Conservation (phyloP, 208 protist species). For the Eutreptiella sp. region DNA sequence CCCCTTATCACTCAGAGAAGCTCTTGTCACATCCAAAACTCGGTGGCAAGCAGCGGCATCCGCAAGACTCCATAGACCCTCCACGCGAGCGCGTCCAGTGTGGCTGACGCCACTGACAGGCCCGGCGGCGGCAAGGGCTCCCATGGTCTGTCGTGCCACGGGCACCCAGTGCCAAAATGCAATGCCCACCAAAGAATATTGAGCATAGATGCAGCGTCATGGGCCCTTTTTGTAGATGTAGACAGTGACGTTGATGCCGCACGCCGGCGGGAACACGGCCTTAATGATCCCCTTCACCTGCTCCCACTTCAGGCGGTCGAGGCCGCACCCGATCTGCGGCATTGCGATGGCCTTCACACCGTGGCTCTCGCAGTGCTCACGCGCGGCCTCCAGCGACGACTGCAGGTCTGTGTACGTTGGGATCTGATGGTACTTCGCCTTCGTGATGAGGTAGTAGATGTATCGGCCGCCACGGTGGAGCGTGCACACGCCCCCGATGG, state of each 20-base stretch:
- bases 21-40: no score
- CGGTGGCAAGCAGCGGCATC: no score
- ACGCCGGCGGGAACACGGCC: slow-evolving; percentile 19
- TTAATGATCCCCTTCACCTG: slow-evolving; percentile 22
- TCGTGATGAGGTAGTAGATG: slow-evolving; percentile 43
- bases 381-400: slow-evolving; percentile 19
- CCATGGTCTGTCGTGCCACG: no score
- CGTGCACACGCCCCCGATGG: slow-evolving; percentile 14
- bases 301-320: slow-evolving; percentile 34
- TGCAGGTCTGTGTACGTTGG: slow-evolving; percentile 33
- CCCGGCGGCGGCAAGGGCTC: no score
- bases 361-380: slow-evolving; percentile 26
- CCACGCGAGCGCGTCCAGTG: no score
- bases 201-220: no score
- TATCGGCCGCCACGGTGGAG: slow-evolving; percentile 23
- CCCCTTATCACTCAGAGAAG: no score
- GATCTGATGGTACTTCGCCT: slow-evolving; percentile 33
- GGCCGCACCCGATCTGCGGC: slow-evolving; percentile 38
- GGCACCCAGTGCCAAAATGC: no score
- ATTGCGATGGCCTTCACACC: slow-evolving; percentile 25
- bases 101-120: no score
- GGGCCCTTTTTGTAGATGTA: no score
- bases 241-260: slow-evolving; percentile 23
- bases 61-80: no score
- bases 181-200: no score